Evolutionary conservation across 257 asterid species (phyloP).

Genomic region (Solanum medicagineum): DNA sequence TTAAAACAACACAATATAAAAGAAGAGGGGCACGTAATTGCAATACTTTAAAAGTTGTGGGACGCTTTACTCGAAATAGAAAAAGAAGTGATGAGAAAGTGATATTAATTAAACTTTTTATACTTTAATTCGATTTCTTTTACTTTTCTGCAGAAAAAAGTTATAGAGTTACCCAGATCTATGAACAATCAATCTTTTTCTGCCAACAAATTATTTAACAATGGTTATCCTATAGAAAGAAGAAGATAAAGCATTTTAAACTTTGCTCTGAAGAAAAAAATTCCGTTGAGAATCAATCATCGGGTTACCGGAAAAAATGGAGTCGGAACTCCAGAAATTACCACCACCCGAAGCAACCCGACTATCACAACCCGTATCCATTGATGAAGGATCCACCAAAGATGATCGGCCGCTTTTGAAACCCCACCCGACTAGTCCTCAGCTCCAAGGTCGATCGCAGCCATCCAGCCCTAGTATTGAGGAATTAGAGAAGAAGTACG

Average conservation of each 20-base stretch:
- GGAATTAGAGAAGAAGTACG: slow-evolving; percentile 65
- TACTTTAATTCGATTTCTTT: not conserved
- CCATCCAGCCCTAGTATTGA: slow-evolving; percentile 23
- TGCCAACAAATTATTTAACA: not conserved
- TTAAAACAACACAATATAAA: not conserved
- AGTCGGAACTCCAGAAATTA: slow-evolving; percentile 1
- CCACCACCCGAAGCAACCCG: slow-evolving; percentile 1
- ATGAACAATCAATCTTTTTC: not conserved
- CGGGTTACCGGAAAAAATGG: not conserved
- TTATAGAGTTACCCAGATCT: not conserved
- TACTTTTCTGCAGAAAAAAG: not conserved
- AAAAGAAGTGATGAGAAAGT: not conserved
- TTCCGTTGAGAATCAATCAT: not conserved
- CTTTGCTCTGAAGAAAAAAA: not conserved
- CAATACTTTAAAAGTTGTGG: not conserved
- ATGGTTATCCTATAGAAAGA: not conserved
- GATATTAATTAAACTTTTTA: not conserved
- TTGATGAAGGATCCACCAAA: slow-evolving; percentile 7
- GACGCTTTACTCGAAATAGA: not conserved
- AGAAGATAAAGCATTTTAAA: not conserved
- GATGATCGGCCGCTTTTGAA: slow-evolving; percentile 70
- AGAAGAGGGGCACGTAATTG: not conserved
- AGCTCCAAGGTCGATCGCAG: not conserved
- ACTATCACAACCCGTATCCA: slow-evolving; percentile 13
- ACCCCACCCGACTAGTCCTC: slow-evolving; percentile 18